phyloP scores from a whole-genome alignment of 352 stramenopile species.

The Peronosclerospora sorghi region DNA sequence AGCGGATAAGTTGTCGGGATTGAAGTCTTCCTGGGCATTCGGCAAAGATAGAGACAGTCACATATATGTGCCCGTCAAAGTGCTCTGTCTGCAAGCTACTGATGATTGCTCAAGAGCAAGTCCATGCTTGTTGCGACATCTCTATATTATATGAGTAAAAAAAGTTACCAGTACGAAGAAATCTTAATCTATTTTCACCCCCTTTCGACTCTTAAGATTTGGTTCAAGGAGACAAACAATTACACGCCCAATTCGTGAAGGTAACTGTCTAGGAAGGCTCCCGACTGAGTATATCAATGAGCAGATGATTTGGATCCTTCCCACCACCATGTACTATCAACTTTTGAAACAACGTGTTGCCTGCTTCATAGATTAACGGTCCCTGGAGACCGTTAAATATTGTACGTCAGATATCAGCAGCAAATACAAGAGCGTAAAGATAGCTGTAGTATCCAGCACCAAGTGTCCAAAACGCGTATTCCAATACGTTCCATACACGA shows the following conservation, averaged over 20 bases:
- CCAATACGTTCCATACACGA: slow-evolving; percentile 71
- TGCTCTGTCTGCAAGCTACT: neutral
- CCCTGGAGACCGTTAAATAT: slow-evolving; percentile 43
- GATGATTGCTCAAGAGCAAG: neutral
- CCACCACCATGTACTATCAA: slow-evolving; percentile 79
- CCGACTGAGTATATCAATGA: slow-evolving; percentile 54
- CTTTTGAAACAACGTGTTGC: slow-evolving; percentile 52
- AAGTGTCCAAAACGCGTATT: slow-evolving; percentile 85
- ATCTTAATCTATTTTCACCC: slow-evolving; percentile 25
- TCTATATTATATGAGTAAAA: slow-evolving; percentile 27
- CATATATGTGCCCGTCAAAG: slow-evolving; percentile 4
- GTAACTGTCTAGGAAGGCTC: slow-evolving; percentile 46
- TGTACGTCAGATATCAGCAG: slow-evolving; percentile 77
- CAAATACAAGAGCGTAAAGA: slow-evolving; percentile 85
- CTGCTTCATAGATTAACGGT: slow-evolving; percentile 47
- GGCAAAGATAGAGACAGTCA: slow-evolving; percentile 13
- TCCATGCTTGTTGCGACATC: slow-evolving; percentile 1
- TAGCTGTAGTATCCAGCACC: slow-evolving; percentile 88
- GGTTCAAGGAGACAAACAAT: no score
- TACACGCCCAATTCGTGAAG: slow-evolving; percentile 63
- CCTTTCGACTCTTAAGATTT: no score
- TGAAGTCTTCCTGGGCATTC: no score
- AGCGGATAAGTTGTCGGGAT: no score
- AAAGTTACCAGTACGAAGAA: slow-evolving; percentile 10
- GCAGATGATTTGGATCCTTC: slow-evolving; percentile 78